Base-by-base conservation (phyloP, 257 asterid species). In the Paraleonurus japonicus region DNA sequence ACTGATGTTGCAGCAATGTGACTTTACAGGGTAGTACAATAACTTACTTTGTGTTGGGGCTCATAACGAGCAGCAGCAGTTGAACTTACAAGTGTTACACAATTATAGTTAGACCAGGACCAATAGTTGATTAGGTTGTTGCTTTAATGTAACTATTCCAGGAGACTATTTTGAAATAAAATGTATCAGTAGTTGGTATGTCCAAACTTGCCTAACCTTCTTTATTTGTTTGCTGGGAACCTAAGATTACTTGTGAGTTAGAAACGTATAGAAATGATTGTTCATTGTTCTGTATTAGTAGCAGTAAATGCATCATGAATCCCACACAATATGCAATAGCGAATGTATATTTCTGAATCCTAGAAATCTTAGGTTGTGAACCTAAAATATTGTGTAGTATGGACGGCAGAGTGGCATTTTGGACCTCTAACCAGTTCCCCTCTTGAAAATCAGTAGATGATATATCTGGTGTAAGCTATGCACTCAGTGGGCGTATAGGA, bases 11-110 rank as follows among this genome's bases (percentile, higher is more conserved):
- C 26, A 47, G 75, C 57, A n/a, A 33, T 53, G 61, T 54, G 45
- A 20, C 41, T 71, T 67, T 23, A 43, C 10, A 22, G 37, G 33
- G 58, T 20, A 28, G 57, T 26, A 55, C 48, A 45, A 20, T 32
- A 3, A 32, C 37, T 32, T 75, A 53, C 74, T 60, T 6, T 24
- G 13, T 57, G 26, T 62, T 65, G 16, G 70, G 65, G 65, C 60
- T 51, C 26, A 24, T 48, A 32, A 26, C 28, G 53, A 37, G 51
- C 37, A 27, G 76, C 67, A 62, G 17, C 27, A 55, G 50, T 61
- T 51, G 50, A 66, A 63, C 63, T 50, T 58, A 59, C 58, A n/a
- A 53, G 22, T 61, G 57, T 22, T 30, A 8, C n/a, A 12, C 37
- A 15, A 16, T 27, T 43, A 22, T 17, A 8, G 27, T 28, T 39